A percentile compares a stretch with the other conserved stretches of the same genome.
phyloP scores from a whole-genome alignment of 2,329 filamentous ascomycete genomes.

The Colletotrichum zoysiae region DNA sequence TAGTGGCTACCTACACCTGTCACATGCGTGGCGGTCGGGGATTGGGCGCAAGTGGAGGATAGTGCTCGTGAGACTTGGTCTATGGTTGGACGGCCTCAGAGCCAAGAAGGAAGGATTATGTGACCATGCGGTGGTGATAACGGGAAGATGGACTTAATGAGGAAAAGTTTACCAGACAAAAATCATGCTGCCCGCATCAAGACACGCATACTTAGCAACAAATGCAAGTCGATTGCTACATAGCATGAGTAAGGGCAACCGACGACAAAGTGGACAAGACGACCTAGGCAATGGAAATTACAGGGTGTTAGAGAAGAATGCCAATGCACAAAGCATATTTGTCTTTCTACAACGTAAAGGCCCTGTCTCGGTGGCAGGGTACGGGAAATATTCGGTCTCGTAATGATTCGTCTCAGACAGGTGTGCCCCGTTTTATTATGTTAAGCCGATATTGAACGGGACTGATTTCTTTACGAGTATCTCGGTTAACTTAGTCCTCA shows the following conservation, averaged over 20 bases:
- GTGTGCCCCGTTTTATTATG: slow-evolving; percentile 14
- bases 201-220: neutral
- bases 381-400: slow-evolving; percentile 23
- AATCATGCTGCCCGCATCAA: neutral
- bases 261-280: neutral
- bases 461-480: slow-evolving; percentile 19
- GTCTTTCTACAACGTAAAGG: neutral
- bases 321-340: slow-evolving; percentile 8
- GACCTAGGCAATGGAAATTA: neutral
- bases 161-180: neutral
- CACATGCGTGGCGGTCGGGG: slow-evolving; percentile 17
- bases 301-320: slow-evolving; percentile 2
- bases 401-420: slow-evolving; percentile 14
- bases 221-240: neutral
- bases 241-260: neutral
- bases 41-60: slow-evolving; percentile 10
- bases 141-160: neutral
- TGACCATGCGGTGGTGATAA: neutral
- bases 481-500: slow-evolving; percentile 7
- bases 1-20: neutral
- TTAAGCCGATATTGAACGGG: slow-evolving; percentile 30
- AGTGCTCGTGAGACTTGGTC: slow-evolving; percentile 4
- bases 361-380: slow-evolving; percentile 23
- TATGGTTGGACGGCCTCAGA: neutral
- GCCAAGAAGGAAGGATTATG: neutral